Evolutionary conservation across 306 rosid genomes (phyloP).

Genomic region (Prunus fruticosa): DNA sequence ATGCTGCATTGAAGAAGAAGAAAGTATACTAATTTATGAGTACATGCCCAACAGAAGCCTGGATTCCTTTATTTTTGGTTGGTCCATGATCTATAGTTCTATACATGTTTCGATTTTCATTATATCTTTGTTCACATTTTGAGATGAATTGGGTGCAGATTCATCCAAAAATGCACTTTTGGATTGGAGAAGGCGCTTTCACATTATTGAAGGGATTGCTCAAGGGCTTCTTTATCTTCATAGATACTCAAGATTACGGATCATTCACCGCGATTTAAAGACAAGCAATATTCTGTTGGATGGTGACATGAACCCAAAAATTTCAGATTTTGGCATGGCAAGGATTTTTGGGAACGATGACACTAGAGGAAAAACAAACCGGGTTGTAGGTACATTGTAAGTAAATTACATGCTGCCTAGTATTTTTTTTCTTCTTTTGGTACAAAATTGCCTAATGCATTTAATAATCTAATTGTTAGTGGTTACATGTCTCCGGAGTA

Average conservation of each 20-base stretch:
- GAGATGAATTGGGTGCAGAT: slow-evolving; percentile 1
- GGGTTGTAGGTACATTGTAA: slow-evolving; percentile 22
- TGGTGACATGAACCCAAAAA: slow-evolving; percentile 7
- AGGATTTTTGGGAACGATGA: slow-evolving; percentile 10
- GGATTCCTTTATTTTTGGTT: slow-evolving; percentile 19
- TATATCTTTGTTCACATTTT: background rate
- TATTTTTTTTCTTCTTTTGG: no score
- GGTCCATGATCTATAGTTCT: background rate
- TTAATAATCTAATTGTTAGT: background rate
- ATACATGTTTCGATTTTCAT: background rate
- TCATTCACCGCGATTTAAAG: slow-evolving; percentile 21
- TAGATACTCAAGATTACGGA: slow-evolving; percentile 19
- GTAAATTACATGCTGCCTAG: background rate
- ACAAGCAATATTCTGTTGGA: slow-evolving; percentile 12
- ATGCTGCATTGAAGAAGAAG: slow-evolving; percentile 20
- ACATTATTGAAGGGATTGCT: slow-evolving; percentile 21
- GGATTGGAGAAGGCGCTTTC: slow-evolving; percentile 12
- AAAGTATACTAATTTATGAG: slow-evolving; percentile 13
- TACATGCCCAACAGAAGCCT: slow-evolving; percentile 20
- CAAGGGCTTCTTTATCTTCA: slow-evolving; percentile 24
- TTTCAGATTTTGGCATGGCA: slow-evolving; percentile 17
- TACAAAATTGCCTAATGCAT: background rate
- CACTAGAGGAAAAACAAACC: slow-evolving; percentile 8
- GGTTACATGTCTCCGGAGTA: slow-evolving; percentile 24
- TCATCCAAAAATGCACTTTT: background rate